A percentile compares a stretch with the other conserved stretches of the same genome.
Evolutionary conservation across 164 flowering plant genomes (phyloP).

Genomic region (Santalum album): DNA sequence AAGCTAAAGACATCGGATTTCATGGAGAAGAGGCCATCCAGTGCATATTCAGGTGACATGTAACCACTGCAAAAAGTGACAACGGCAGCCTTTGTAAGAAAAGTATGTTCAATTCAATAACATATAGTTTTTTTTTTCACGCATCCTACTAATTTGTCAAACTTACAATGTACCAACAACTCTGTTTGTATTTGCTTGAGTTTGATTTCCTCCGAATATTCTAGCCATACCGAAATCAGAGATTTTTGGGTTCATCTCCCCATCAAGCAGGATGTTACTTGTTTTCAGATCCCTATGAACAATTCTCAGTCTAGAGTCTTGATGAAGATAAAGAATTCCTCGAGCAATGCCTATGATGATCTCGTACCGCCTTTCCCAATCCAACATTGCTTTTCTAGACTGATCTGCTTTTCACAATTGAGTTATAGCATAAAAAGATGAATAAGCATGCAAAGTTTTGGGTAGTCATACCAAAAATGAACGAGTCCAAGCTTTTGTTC

Average conservation of each 20-base stretch:
- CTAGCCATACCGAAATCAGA: slow-evolving; percentile 34
- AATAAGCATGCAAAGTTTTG: too few species aligned
- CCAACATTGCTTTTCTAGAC: slow-evolving; percentile 10
- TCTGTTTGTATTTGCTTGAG: slow-evolving; percentile 14
- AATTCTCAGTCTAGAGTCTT: slow-evolving; percentile 30
- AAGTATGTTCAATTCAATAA: too few species aligned
- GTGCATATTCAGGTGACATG: slow-evolving; percentile 33
- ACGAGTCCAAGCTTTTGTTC: slow-evolving; percentile 29
- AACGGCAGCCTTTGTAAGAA: too few species aligned
- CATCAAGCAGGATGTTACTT: slow-evolving; percentile 30
- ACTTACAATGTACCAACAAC: slow-evolving; percentile 30
- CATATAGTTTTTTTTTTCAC: neutral
- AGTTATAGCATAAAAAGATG: too few species aligned
- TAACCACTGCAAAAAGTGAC: slow-evolving; percentile 21
- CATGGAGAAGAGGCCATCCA: slow-evolving; percentile 18
- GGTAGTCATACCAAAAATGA: slow-evolving; percentile 23
- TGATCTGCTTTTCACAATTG: slow-evolving; percentile 21
- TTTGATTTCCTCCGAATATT: slow-evolving; percentile 21
- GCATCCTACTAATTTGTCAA: too few species aligned
- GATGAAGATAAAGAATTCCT: slow-evolving; percentile 39
- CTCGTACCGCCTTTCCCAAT: slow-evolving; percentile 25
- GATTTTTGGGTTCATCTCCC: slow-evolving; percentile 28
- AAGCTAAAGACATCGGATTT: slow-evolving; percentile 33
- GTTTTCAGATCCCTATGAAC: slow-evolving; percentile 30
- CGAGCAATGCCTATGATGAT: slow-evolving; percentile 32